Evolutionary conservation across 108 stramenopile genomes (phyloP), one percentile per base, ranked within the genome.

Genomic region (Fistulifera solaris): DNA sequence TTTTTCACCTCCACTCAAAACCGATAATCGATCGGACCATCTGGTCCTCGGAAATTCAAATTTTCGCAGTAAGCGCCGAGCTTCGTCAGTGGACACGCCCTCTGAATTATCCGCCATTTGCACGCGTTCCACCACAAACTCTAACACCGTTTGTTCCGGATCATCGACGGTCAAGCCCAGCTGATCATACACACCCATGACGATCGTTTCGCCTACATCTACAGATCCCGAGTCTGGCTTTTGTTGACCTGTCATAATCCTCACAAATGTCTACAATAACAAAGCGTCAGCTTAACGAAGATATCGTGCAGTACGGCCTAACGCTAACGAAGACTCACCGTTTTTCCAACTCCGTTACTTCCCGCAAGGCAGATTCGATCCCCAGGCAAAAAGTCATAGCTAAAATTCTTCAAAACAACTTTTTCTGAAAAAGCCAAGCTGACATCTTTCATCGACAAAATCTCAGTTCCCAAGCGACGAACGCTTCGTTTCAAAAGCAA

Each of bases 341-440:
- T 17, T 40, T 73, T 81, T n/a, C 80, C 88, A 13, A 76, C 81
- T 21, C 87, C 91, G 59, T 93, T 89, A 1, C 68, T 63, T 40
- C 91, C 91, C n/a, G 80, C 83, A 31, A 89, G 77, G 22, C 80
- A 87, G 38, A 93, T 85, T 13, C 83, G 59, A 58, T 93, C 91
- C 17, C 81, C 83, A 23, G 65, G 51, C 25, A 67, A 78, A 57
- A 93, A 89, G 49, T 89, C 80, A 43, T 93, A 89, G 10, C 69
- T 67, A 58, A 93, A 89, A 47, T 89, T 80, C 48, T 76, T 68
- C 25, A 93, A 57, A 31, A 93, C 78, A 21, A 71, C 55, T 18
- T 72, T 76, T 25, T 82, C 71, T 4, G 75, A 79, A 73, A 86
- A 90, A 14, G 58, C 71, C 13, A 90, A 61, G 15, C 63, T 71